Evolutionary conservation across 805 yeast genomes (phyloP), one percentile per base, ranked within the genome.

Genomic region (Lipomyces chichibuensis): DNA sequence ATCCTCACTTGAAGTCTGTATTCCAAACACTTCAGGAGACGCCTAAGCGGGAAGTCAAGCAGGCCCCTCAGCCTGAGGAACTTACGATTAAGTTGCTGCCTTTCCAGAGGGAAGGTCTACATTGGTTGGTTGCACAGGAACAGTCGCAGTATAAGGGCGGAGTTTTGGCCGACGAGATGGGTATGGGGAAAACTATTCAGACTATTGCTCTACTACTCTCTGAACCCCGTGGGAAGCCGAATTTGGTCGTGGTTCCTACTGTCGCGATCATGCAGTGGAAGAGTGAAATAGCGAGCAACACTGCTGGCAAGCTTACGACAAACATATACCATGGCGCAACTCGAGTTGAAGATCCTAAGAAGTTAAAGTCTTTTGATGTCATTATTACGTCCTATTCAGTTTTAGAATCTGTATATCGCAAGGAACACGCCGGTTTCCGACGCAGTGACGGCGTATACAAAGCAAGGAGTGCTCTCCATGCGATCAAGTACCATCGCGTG

Each of bases 231-330:
- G 88, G 87, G 71, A 80, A 85, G 11, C 98, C 98, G 9, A 91
- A 88, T 71, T 80, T 95, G 68, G 98, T 95, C 4, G 90, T 95
- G 23, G 98, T 98, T 0, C 99, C 99, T 0, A 94, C 99, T 0
- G 99, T 95, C n/a, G 98, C 98, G 0, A 80, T 95, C 57, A 91
- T 95, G 90, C 99, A 95, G 77, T 95, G 99, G 99, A 90, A 88
- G 75, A 87, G 89, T 73, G 99, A 95, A 79, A 95, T 95, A 62
- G 91, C 87, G 67, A 85, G 84, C 60, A 97, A 95, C 76, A 89
- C 98, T 0, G 86, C 85, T 43, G 91, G 89, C 7, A 80, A 81
- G 25, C 79, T 95, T 70, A 86, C 83, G 66, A 91, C 89, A 4
- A 85, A 86, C 20, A 79, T 94, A 1, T 95, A 83, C 76, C 98